A percentile compares a stretch with the other conserved stretches of the same genome.
Conservation (phyloP, 768 basidiomycete species). For the Podaxis sp. region DNA sequence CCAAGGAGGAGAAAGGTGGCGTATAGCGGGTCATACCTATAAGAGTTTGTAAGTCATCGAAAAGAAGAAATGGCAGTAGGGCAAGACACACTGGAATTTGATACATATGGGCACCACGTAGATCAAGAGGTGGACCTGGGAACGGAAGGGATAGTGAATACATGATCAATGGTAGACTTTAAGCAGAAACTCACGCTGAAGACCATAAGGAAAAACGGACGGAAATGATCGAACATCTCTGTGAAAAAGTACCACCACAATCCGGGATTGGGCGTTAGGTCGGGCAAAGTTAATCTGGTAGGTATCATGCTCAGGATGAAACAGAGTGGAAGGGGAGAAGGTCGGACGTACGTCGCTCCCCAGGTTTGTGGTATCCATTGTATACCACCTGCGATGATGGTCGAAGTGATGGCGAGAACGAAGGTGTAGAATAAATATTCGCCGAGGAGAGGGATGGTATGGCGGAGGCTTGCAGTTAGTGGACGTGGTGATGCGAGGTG, state of each 20-base stretch:
- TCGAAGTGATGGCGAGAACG: constrained; percentile 49
- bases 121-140: constrained; percentile 75
- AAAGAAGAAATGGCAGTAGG: neutral
- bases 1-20: constrained; percentile 77
- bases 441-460: constrained; percentile 35
- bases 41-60: neutral
- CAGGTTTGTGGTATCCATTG: constrained; percentile 78
- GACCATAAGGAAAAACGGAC: constrained; percentile 92
- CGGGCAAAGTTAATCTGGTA: constrained; percentile 74
- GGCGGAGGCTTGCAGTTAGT: constrained; percentile 29
- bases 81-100: constrained; percentile 70
- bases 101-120: constrained; percentile 85
- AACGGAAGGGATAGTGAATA: neutral
- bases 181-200: constrained; percentile 72
- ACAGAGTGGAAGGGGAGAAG: neutral
- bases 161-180: neutral
- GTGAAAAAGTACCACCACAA: constrained; percentile 99
- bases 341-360: constrained; percentile 69
- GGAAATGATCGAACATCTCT: constrained; percentile 98
- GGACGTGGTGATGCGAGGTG: constrained; percentile 62
- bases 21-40: constrained; percentile 82
- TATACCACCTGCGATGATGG: constrained; percentile 58
- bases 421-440: constrained; percentile 55
- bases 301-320: constrained; percentile 5
- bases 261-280: constrained; percentile 91